Conservation (phyloP, 805 yeast genomes). For the Ogataea trehaloabstinens region DNA sequence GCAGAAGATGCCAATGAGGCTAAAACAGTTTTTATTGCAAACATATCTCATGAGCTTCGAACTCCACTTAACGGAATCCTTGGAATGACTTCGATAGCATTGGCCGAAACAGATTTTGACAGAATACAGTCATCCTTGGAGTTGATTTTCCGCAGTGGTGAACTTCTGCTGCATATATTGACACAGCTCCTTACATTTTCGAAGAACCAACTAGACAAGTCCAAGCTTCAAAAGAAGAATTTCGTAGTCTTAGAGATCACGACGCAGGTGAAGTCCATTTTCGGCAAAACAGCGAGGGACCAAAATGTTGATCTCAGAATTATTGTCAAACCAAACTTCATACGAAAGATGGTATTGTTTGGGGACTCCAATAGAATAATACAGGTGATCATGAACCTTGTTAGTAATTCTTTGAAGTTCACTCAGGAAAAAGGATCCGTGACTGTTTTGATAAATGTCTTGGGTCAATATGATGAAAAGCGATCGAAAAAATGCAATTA, state of each 20-base stretch:
- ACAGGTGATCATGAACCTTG: slow-evolving; percentile 90
- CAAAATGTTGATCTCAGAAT: slow-evolving; percentile 69
- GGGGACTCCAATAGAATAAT: slow-evolving; percentile 91
- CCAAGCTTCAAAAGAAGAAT: slow-evolving; percentile 78
- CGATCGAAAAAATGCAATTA: slow-evolving; percentile 41
- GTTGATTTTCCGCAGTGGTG: slow-evolving; percentile 88
- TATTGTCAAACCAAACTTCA: slow-evolving; percentile 56
- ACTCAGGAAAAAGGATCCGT: slow-evolving; percentile 89
- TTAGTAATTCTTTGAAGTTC: slow-evolving; percentile 86
- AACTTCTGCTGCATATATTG: slow-evolving; percentile 78
- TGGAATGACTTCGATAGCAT: slow-evolving; percentile 92
- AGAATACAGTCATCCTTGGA: slow-evolving; percentile 74
- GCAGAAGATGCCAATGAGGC: slow-evolving; percentile 93
- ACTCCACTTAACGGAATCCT: slow-evolving; percentile 95
- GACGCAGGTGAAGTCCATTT: slow-evolving; percentile 80
- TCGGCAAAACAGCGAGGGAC: slow-evolving; percentile 74
- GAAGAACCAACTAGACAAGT: slow-evolving; percentile 82
- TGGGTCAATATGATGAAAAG: slow-evolving; percentile 68
- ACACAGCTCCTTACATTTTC: slow-evolving; percentile 90
- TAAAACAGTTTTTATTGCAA: slow-evolving; percentile 89
- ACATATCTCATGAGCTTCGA: slow-evolving; percentile 89
- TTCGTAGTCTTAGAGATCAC: slow-evolving; percentile 80
- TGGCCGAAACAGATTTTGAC: slow-evolving; percentile 73
- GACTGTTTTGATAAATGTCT: slow-evolving; percentile 54
- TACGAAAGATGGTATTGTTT: slow-evolving; percentile 62